Conservation (phyloP, 108 stramenopile genomes). For the Cyclostephanos tholiformis region DNA sequence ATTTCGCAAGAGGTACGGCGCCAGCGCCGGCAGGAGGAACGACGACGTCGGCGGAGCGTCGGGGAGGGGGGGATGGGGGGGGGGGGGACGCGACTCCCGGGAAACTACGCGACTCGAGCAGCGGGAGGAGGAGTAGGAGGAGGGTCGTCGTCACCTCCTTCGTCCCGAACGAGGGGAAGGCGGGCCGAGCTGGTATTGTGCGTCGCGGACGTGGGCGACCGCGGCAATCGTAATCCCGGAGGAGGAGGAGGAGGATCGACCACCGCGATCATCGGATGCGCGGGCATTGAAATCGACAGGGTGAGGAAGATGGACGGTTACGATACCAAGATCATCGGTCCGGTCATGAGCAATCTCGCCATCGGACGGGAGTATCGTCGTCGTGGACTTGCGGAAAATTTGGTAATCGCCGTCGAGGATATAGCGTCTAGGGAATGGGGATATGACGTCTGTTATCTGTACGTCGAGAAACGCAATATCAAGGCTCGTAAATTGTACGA, state of each 20-base stretch:
- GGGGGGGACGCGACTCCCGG: slow-evolving; percentile 27
- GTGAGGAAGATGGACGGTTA: slow-evolving; percentile 45
- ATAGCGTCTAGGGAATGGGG: slow-evolving; percentile 71
- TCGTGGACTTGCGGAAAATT: slow-evolving; percentile 70
- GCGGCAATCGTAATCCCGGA: neutral
- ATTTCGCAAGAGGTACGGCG: slow-evolving; percentile 73
- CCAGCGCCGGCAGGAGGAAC: neutral
- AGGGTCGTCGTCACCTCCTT: slow-evolving; percentile 17
- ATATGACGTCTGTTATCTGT: slow-evolving; percentile 70
- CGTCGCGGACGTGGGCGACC: slow-evolving; percentile 31
- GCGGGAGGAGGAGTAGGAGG: too few species aligned
- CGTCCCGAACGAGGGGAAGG: neutral
- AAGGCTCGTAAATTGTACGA: slow-evolving; percentile 72
- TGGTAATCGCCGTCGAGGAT: slow-evolving; percentile 68
- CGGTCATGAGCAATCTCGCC: slow-evolving; percentile 80
- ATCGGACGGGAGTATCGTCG: slow-evolving; percentile 64
- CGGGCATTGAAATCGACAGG: slow-evolving; percentile 48
- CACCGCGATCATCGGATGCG: slow-evolving; percentile 29
- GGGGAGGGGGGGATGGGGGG: neutral
- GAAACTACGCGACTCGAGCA: slow-evolving; percentile 46
- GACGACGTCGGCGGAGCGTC: neutral
- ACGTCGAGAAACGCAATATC: slow-evolving; percentile 77
- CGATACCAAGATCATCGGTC: slow-evolving; percentile 33
- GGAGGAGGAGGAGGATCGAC: too few species aligned
- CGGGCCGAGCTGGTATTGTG: slow-evolving; percentile 39